phyloP scores from a whole-genome alignment of 83 land plant species.

The Isoetes engelmannii region DNA sequence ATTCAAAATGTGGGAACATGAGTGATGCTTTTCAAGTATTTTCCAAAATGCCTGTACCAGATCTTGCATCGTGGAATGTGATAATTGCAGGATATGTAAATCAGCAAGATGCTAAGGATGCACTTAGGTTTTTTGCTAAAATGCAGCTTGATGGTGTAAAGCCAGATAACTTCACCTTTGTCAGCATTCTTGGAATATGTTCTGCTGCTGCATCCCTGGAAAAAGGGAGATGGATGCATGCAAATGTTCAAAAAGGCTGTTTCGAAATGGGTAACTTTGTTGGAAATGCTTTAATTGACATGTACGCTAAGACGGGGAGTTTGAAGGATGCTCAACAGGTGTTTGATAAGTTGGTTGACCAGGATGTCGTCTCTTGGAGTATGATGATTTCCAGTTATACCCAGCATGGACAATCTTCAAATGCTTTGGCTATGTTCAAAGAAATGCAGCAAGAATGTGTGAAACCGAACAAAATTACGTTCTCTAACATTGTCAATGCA shows the following conservation, averaged over 20 bases:
- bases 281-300: slow-evolving; percentile 12
- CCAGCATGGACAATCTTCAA: neutral
- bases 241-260: neutral
- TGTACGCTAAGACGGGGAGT: slow-evolving; percentile 8
- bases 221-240: slow-evolving; percentile 6
- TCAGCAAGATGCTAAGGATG: slow-evolving; percentile 19
- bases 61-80: slow-evolving; percentile 28
- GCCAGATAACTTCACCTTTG: slow-evolving; percentile 25
- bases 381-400: neutral
- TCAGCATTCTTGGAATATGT: slow-evolving; percentile 37
- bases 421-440: neutral
- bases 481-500: neutral
- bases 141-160: slow-evolving; percentile 33
- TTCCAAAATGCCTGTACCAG: slow-evolving; percentile 14
- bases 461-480: neutral
- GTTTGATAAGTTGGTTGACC: neutral
- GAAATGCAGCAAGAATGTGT: slow-evolving; percentile 6
- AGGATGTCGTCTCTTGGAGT: slow-evolving; percentile 9
- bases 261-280: neutral
- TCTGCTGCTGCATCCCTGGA: slow-evolving; percentile 13
- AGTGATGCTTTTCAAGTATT: too few species aligned
- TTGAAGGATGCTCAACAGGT: neutral
- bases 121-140: slow-evolving; percentile 29
- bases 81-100: slow-evolving; percentile 32
- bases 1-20: slow-evolving; percentile 28